A percentile compares a stretch with the other conserved stretches of the same genome.
Evolutionary conservation across 1,139 yeast genomes (phyloP).

Genomic region (Suhomyces ambrosiae): DNA sequence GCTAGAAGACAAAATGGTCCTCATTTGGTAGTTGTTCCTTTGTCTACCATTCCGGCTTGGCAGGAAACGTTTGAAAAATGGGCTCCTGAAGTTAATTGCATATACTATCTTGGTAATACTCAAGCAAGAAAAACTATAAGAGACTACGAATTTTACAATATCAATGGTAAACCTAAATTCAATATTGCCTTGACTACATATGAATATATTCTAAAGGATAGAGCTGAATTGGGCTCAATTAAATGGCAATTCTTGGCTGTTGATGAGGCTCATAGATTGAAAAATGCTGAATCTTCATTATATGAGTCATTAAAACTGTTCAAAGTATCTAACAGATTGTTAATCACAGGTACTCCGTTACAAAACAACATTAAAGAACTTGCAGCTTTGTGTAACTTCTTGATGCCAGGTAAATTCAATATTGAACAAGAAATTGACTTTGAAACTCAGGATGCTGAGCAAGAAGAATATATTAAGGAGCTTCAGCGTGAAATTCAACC

Average conservation of each 20-base stretch:
- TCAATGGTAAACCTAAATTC: slow-evolving; percentile 68
- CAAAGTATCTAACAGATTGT: slow-evolving; percentile 77
- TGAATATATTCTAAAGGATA: slow-evolving; percentile 91
- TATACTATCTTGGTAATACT: slow-evolving; percentile 91
- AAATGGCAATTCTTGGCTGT: slow-evolving; percentile 98
- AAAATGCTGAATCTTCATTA: slow-evolving; percentile 89
- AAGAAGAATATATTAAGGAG: slow-evolving; percentile 84
- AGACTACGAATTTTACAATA: slow-evolving; percentile 77
- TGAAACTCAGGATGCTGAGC: slow-evolving; percentile 82
- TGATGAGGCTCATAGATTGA: slow-evolving; percentile 96
- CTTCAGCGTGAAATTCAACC: slow-evolving; percentile 87
- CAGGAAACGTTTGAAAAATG: slow-evolving; percentile 97
- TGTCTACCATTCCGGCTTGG: slow-evolving; percentile 98
- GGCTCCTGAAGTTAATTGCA: slow-evolving; percentile 95
- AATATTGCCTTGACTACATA: slow-evolving; percentile 89
- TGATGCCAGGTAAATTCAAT: slow-evolving; percentile 90
- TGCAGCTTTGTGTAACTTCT: slow-evolving; percentile 90
- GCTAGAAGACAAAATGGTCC: slow-evolving; percentile 98
- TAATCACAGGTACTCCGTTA: slow-evolving; percentile 97
- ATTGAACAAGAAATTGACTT: slow-evolving; percentile 94
- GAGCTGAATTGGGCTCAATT: slow-evolving; percentile 73
- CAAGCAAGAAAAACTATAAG: slow-evolving; percentile 80
- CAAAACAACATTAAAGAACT: slow-evolving; percentile 95
- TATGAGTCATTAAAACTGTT: slow-evolving; percentile 86
- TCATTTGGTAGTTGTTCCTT: slow-evolving; percentile 91